Evolutionary conservation across 176 grass and related monocot species (phyloP), one percentile per base, ranked within the genome.

Genomic region (Cymbopogon citratus): DNA sequence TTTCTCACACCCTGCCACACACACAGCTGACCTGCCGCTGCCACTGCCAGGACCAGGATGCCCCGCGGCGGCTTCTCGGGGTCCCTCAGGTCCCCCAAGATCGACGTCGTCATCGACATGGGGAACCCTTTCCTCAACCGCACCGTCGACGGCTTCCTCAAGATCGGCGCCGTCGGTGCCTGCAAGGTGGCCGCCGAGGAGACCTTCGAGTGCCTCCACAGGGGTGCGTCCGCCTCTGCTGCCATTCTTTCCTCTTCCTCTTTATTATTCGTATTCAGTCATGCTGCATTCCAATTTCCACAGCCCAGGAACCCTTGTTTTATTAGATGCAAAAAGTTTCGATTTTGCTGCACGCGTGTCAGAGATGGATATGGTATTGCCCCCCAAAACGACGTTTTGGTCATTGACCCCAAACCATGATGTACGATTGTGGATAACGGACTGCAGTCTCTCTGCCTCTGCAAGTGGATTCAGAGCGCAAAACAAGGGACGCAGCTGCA

Each of bases 141-240:
- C 82, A 98, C 95, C 81, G 88, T 98, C 84, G 92, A 91, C 70
- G 90, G 95, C 15, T 98, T 98, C 90, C 79, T 94, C 88, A 98
- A 91, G 81, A 98, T 98, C 79, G 91, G 91, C 63, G 89, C 89
- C 9, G 91, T 97, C 25, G 94, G 87, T 6, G 92, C 84, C 28
- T 92, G 89, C 90, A 97, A 85, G 87, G 94, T 97, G 41, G 77
- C 25, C 33, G 94, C 90, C 46, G 91, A 94, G 69, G 92, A 94
- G 81, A 88, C 94, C 46, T 94, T 90, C 65, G 91, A 94, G 0
- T 97, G 90, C 72, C 77, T 92, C 72, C 56, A 87, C 60, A 90
- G 28, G 82, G 91, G 90, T 97, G 5, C 4, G 13, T n/a, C 21
- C 2, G 51, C 51, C n/a, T 28, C 78, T 79, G 5, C 35, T 5